Evolutionary conservation across 345 rosid genomes (phyloP).

Genomic region (Syzygium jambos): DNA sequence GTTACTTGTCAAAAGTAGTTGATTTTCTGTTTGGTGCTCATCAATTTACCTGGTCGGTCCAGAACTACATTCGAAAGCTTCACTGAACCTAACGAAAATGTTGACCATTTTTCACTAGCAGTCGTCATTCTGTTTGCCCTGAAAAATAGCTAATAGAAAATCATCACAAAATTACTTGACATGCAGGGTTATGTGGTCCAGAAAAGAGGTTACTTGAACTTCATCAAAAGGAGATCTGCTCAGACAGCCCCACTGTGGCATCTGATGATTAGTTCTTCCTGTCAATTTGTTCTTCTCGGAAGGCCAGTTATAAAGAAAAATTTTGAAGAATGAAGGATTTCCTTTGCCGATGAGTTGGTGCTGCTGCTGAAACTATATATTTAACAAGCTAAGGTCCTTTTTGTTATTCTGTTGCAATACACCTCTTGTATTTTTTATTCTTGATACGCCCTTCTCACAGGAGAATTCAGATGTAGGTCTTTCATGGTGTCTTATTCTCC

Average conservation of each 20-base stretch:
- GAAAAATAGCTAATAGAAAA: background rate
- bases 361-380: background rate
- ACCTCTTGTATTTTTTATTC: background rate
- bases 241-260: constrained; percentile 57
- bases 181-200: constrained; percentile 73
- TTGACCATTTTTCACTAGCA: background rate
- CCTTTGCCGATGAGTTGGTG: background rate
- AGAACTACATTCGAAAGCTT: background rate
- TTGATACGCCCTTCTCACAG: background rate
- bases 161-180: background rate
- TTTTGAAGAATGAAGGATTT: background rate
- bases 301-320: background rate
- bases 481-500: background rate
- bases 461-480: background rate
- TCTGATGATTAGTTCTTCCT: constrained; percentile 33
- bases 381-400: background rate
- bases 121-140: background rate
- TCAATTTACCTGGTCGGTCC: background rate
- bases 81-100: background rate
- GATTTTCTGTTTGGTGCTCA: background rate
- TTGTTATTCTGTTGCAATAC: background rate
- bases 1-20: background rate
- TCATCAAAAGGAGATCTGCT: constrained; percentile 63
- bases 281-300: background rate
- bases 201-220: constrained; percentile 66